Evolutionary conservation across 768 basidiomycete species (phyloP), one percentile per base, ranked within the genome.

Genomic region (Cantharellus cinnabarinus): DNA sequence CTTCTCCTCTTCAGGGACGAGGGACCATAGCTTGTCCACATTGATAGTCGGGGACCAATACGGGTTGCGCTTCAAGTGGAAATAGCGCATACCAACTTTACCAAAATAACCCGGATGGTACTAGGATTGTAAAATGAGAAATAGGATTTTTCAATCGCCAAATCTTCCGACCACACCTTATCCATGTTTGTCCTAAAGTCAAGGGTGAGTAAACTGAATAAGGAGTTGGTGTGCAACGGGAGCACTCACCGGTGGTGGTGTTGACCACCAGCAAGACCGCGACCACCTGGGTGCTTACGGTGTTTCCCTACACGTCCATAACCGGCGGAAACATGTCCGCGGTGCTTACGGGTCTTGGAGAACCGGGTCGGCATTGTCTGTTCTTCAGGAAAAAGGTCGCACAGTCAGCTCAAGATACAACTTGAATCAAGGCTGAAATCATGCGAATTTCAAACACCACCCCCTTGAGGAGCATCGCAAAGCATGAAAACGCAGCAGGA

Each of bases 31-130:
- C 76, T 93, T 93, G 80, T 98, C 95, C 71, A 98, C 82, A 76
- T 99, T 99, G 83, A 99, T 88, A 70, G 84, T 85, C 20, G 94
- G 91, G 63, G 85, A 80, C 91, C 89, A 95, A 73, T 81, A 77
- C 65, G 77, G 72, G 73, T 95, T 95, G 73, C 83, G 83, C 59
- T 87, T 90, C 63, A 90, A 74, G 72, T 99, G 95, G 87, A 85
- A 99, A 73, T 84, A 83, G 70, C 95, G 83, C 94, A 99, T 99
- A 89, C 95, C 95, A 71, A 94, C 89, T 76, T 97, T 97, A 78
- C 93, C 93, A 72, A 94, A 98, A 89, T 97, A 97, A 87, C 93
- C 93, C 72, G 91, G 91, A 76, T 97, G 93, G 85, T 90, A 97
- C 76, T 74, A 67, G 1, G 37, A 55, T 65, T 68, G 29, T 56